Evolutionary conservation across 2,329 filamentous ascomycete genomes (phyloP), one percentile per base, ranked within the genome.

Genomic region (Volutella citrinella): DNA sequence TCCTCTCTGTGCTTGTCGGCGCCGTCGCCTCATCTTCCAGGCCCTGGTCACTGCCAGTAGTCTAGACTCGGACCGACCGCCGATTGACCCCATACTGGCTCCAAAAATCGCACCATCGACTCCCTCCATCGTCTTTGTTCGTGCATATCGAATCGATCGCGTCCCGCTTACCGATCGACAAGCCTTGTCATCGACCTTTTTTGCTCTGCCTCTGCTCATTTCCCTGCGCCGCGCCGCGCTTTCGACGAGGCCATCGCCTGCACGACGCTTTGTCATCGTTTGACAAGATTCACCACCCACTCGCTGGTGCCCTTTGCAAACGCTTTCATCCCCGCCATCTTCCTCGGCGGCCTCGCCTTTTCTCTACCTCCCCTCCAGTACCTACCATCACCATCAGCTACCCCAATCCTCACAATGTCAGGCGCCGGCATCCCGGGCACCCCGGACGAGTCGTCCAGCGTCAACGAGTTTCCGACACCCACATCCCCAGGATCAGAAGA

Each of bases 401-500:
- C n/a, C n/a, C n/a, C n/a, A n/a, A n/a, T n/a, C n/a, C 22, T 36
- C 34, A 27, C 37, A 24, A 53, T 53, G 50, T 41, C 40, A 49
- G 49, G 49, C 46, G 51, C 58, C 48, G 63, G 63, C 40, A 48
- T 64, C 21, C 65, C 70, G 48, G 64, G 54, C 34, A 70, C 67
- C 39, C 69, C 72, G 46, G 70, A 74, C 46, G 71, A 72, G 38
- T 51, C 59, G 36, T 37, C 53, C 32, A 59, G 63, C 33, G 54
- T 33, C 18, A 56, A 58, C 19, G 52, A 52, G 15, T 37, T 59
- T 15, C 46, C 60, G 34, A 63, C 59, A 18, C 68, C 69, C 19
- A 55, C 52, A 17, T 69, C 69, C 2, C 68, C 70, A 15, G 63
- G 57, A 27, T 71, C 67, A 13, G 61, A 68, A 45, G 60, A 63